Evolutionary conservation across 177 flowering plant genomes (phyloP).

Genomic region (Vitis hybrid): DNA sequence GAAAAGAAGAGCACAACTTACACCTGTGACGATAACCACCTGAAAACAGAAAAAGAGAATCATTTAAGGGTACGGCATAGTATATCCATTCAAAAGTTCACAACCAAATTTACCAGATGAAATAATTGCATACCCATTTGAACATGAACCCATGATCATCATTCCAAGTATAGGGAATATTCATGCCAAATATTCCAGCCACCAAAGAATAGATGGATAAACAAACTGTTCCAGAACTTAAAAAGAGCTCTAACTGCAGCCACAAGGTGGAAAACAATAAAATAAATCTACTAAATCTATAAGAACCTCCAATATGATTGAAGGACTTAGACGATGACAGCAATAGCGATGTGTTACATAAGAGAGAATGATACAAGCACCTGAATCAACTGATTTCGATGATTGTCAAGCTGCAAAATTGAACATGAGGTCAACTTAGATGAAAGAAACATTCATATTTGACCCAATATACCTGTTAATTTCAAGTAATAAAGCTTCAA

Average conservation of each 20-base stretch:
- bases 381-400: constrained; percentile 98
- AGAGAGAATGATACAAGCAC: constrained; percentile 26
- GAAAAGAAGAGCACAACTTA: constrained; percentile 41
- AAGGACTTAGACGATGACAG: neutral
- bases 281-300: neutral
- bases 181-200: constrained; percentile 92
- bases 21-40: constrained; percentile 66
- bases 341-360: neutral
- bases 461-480: neutral
- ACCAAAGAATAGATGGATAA: constrained; percentile 78
- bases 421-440: neutral
- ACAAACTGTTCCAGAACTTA: constrained; percentile 86
- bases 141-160: constrained; percentile 65
- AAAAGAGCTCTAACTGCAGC: constrained; percentile 85
- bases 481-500: neutral
- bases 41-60: constrained; percentile 17
- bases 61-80: neutral
- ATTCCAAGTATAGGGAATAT: constrained; percentile 92
- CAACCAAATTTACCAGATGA: neutral
- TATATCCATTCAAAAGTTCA: neutral
- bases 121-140: constrained; percentile 68
- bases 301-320: neutral
- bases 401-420: constrained; percentile 88
- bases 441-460: neutral
- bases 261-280: neutral